Base-by-base conservation (phyloP, 768 basidiomycete genomes). In the Leccinum imitatum region DNA sequence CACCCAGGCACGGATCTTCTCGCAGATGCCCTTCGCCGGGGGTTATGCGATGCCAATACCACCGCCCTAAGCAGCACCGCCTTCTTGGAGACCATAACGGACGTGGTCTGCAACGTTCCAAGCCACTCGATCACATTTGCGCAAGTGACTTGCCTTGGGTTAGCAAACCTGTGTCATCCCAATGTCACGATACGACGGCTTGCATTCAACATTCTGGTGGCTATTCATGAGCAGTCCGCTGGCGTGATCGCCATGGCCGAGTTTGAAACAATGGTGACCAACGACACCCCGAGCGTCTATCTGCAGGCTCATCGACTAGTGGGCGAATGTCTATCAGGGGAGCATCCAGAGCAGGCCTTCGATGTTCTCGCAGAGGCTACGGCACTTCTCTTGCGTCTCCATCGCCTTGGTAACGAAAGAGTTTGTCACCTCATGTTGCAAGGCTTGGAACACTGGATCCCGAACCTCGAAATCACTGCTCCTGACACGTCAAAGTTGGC, bases 141-240 rank as follows among this genome's bases (percentile, higher is more conserved):
- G 25, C 93, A 96, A 68, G 77, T 85, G 14, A 81, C 84, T 23
- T 93, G 87, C 66, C 79, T 96, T 14, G 90, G 89, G 3, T 75
- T 97, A 19, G 87, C 90, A 19, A 97, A 97, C 73, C 81, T 98
- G 10, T 88, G 90, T 33, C 89, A 95, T 70, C 82, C 85, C 3
- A 79, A 83, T 23, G 63, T 80, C 8, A 75, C 79, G 19, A 84
- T 89, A 51, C 87, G 95, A 11, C 81, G 82, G n/a, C 83, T 83
- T 50, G 89, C 95, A 1, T 90, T 95, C 72, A 80, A 86, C 63
- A 84, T 93, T 66, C 77, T 95, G 19, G 90, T 90, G 62, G 79
- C 81, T 30, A 81, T 89, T 52, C 89, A 93, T 63, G 82, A 86
- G 33, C 85, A 87, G 61, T 79, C 80, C 5, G 79, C 82, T n/a